Base-by-base conservation (phyloP, 2,329 filamentous ascomycete genomes). In the Xylaria hypoxylon region DNA sequence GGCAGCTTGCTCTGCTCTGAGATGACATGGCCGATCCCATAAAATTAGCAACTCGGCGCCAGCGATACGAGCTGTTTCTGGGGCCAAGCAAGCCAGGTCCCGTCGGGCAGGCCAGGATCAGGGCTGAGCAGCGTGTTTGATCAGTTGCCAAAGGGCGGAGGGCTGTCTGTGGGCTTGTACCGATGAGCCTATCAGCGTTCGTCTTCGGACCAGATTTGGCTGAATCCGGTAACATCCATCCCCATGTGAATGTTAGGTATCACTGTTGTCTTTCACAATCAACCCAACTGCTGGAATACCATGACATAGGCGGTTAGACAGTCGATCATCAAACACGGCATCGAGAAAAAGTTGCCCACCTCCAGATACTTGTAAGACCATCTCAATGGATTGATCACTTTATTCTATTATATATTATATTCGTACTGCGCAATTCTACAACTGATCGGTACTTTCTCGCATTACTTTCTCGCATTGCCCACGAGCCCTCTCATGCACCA, bases 171-270 rank as follows among this genome's bases (percentile, higher is more conserved):
- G 6, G 35, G 53, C 33, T 57, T 17, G 48, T 53, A 33, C 5
- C 1, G 24, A 40, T 13, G 48, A 51, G 51, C 65, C 65, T 67
- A 68, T 68, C 62, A 68, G 47, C 62, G 19, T 45, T 31, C 65
- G 48, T 17, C 17, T 45, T 48, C 2, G 7, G 33, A 7, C 44
- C 24, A 28, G 31, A 59, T 62, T 40, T 57, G 57, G 62, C 65
- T 65, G 31, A 44, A 68, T 68, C 40, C 17, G 65, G 65, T 59
- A 68, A 68, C 47, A 52, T 35, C 57, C 38, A 58, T 24, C 28
- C 40, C 31, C 15, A 58, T 15, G 59, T 47, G n/a, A 28, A 58
- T 15, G 26, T 24, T 10, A 13, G 31, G 44, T 13, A 19, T 48
- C 40, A 26, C 31, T 24, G 35, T 38, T 38, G 17, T 17, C 33